Conservation (phyloP, 1,284 basidiomycete species). For the Kalmanozyma brasiliensis region DNA sequence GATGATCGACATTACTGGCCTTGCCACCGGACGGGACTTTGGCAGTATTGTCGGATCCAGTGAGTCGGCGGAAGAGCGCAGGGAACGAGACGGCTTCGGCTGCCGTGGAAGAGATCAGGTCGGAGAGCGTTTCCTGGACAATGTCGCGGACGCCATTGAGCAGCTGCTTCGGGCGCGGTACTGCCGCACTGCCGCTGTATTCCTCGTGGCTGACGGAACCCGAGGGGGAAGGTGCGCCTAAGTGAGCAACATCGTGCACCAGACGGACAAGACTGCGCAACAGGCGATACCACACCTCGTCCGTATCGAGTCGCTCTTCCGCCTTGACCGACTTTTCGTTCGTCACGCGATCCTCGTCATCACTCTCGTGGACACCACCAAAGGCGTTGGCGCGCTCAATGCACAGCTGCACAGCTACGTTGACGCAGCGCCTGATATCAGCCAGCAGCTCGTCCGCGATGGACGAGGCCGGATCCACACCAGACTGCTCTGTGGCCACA, state of each 20-base stretch:
- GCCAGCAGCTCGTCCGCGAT: conserved; percentile 22
- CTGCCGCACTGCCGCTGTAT: not conserved
- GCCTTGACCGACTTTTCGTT: not conserved
- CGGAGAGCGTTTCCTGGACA: conserved; percentile 85
- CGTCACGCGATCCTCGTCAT: conserved; percentile 24
- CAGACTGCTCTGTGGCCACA: conserved; percentile 7
- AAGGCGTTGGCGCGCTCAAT: conserved; percentile 41
- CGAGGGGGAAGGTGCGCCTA: not conserved
- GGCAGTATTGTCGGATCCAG: conserved; percentile 69
- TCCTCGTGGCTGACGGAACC: not conserved
- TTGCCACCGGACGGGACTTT: conserved; percentile 68
- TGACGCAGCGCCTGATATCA: conserved; percentile 32
- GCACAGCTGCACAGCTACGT: conserved; percentile 51
- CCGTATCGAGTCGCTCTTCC: conserved; percentile 70
- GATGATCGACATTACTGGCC: conserved; percentile 36
- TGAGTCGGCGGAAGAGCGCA: conserved; percentile 84
- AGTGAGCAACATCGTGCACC: conserved; percentile 72
- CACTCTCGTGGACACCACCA: conserved; percentile 32
- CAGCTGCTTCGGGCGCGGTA: conserved; percentile 9
- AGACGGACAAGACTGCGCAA: conserved; percentile 82
- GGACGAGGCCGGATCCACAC: not conserved
- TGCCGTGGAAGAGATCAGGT: conserved; percentile 83
- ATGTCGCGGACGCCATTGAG: conserved; percentile 71
- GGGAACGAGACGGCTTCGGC: conserved; percentile 89
- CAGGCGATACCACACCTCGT: conserved; percentile 90